Conservation (phyloP, 768 basidiomycete species). For the Boletus tomentosulus region DNA sequence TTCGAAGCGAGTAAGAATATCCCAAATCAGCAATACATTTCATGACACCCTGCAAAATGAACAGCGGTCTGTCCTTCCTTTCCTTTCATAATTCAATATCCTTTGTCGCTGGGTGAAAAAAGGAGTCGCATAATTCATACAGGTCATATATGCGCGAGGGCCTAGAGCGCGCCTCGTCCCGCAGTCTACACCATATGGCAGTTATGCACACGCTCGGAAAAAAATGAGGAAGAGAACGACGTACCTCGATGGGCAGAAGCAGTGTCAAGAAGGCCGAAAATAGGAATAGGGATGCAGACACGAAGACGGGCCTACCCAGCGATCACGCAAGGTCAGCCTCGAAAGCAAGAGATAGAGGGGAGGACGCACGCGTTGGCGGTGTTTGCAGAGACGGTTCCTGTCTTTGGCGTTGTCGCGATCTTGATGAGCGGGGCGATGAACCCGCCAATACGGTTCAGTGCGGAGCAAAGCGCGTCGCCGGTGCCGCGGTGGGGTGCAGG, state of each 20-base stretch:
- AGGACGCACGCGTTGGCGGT: conserved; percentile 35
- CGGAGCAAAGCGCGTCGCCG: conserved; percentile 46
- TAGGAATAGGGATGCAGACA: conserved; percentile 44
- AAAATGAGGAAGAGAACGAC: neutral
- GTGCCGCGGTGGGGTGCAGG: conserved; percentile 55
- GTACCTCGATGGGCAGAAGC: conserved; percentile 47
- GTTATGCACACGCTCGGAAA: neutral
- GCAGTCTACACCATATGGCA: conserved; percentile 18
- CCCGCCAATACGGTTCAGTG: conserved; percentile 46
- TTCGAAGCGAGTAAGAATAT: no score
- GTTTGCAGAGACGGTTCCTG: conserved; percentile 28
- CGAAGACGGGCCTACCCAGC: conserved; percentile 40
- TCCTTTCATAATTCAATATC: no score
- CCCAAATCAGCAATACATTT: no score
- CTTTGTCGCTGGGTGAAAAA: no score
- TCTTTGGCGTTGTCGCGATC: conserved; percentile 37
- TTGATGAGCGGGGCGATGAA: conserved; percentile 48
- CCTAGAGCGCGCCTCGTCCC: conserved; percentile 20
- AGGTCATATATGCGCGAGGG: neutral
- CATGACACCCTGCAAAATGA: no score
- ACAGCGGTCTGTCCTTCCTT: no score
- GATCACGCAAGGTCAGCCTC: neutral
- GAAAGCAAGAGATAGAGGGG: neutral
- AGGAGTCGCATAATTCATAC: neutral
- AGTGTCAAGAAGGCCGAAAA: conserved; percentile 38